A percentile compares a stretch with the other conserved stretches of the same genome.
Conservation (phyloP, 129 eudicot genomes). For the Mikania micrantha region DNA sequence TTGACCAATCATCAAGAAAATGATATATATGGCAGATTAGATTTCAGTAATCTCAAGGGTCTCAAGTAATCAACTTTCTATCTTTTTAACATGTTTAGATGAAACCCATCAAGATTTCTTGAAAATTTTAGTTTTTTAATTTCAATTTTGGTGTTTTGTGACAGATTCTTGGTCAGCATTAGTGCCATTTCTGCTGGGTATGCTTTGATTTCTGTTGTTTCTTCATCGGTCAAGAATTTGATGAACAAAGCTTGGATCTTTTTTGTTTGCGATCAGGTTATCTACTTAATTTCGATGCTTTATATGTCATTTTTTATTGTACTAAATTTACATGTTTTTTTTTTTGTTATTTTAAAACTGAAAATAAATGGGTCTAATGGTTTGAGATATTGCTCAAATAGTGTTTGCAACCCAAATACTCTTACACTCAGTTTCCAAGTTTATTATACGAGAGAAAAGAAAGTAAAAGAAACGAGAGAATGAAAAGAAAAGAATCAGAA, state of each 20-base stretch:
- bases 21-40: constrained; percentile 47
- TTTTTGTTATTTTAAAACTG: not conserved
- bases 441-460: too few species aligned
- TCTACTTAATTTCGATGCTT: not conserved
- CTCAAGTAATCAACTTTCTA: constrained; percentile 49
- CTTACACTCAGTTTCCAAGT: too few species aligned
- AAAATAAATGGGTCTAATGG: too few species aligned
- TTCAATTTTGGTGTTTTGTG: not conserved
- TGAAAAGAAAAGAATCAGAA: too few species aligned
- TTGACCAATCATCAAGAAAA: constrained; percentile 63
- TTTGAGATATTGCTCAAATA: too few species aligned
- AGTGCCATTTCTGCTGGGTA: constrained; percentile 73
- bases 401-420: too few species aligned
- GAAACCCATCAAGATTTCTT: not conserved
- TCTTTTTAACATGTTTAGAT: not conserved
- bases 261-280: constrained; percentile 90
- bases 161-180: constrained; percentile 60
- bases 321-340: not conserved
- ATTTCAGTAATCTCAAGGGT: constrained; percentile 59
- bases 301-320: not conserved
- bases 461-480: too few species aligned
- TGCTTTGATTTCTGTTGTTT: constrained; percentile 65
- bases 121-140: not conserved
- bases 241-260: constrained; percentile 85
- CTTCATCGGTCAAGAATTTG: constrained; percentile 57